phyloP scores from a whole-genome alignment of 306 rosid species.

The Rosa persica region DNA sequence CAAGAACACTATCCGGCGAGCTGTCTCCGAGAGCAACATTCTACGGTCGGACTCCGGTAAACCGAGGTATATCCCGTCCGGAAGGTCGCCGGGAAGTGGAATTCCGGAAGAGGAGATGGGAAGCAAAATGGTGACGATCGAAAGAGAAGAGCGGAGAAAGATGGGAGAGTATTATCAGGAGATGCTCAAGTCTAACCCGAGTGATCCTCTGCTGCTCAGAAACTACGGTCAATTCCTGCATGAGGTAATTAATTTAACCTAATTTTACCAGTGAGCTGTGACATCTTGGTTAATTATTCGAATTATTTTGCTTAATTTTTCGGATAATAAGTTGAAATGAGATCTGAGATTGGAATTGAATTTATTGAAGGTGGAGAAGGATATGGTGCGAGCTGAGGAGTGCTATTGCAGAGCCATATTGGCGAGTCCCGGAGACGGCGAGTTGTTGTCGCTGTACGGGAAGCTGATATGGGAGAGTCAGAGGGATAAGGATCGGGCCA shows the following conservation, averaged over 20 bases:
- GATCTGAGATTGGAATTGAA: neutral
- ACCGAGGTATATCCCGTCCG: neutral
- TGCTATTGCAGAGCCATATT: constrained; percentile 78
- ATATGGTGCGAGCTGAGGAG: constrained; percentile 64
- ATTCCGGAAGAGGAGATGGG: constrained; percentile 27
- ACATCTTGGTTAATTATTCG: no score
- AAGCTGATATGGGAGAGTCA: constrained; percentile 74
- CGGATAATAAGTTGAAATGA: neutral
- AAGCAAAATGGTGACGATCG: constrained; percentile 26
- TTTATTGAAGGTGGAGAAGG: constrained; percentile 51
- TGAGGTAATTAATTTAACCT: constrained; percentile 45
- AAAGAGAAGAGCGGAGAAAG: constrained; percentile 43
- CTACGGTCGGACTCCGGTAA: constrained; percentile 12
- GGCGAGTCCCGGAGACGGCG: constrained; percentile 72
- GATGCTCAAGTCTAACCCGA: constrained; percentile 67
- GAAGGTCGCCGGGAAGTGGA: constrained; percentile 18
- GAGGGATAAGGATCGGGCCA: constrained; percentile 60
- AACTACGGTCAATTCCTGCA: constrained; percentile 81
- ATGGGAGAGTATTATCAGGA: constrained; percentile 65
- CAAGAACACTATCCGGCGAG: constrained; percentile 33
- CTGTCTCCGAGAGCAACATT: constrained; percentile 35
- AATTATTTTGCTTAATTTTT: neutral
- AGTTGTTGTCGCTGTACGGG: constrained; percentile 65
- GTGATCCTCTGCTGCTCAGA: constrained; percentile 72
- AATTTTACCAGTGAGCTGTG: no score